Percentiles rank a stretch among this genome's conserved stretches.
phyloP scores from a whole-genome alignment of 305 asterid species.

The Rubia peregrina region DNA sequence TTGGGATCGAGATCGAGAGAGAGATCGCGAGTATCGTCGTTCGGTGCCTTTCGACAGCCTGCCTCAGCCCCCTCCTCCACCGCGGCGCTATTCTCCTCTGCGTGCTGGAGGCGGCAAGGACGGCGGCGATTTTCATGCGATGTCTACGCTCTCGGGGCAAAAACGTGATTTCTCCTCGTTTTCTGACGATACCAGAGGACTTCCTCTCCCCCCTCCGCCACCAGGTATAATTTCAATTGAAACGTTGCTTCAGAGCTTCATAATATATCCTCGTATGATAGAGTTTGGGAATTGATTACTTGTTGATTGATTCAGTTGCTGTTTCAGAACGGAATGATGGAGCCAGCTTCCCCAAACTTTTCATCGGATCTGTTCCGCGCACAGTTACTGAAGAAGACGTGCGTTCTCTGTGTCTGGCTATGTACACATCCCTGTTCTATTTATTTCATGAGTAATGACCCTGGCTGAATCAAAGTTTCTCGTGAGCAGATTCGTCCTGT shows the following conservation, averaged over 20 bases:
- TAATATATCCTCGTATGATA: too few relatives aligned
- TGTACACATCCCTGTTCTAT: neutral
- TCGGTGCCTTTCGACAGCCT: conserved; percentile 7
- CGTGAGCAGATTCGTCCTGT: conserved; percentile 69
- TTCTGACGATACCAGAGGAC: conserved; percentile 42
- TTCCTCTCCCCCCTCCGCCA: neutral
- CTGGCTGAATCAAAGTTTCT: neutral
- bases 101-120: conserved; percentile 21
- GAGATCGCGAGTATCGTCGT: conserved; percentile 38
- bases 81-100: neutral
- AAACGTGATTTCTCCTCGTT: conserved; percentile 54
- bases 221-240: conserved; percentile 1
- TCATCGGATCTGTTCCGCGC: conserved; percentile 95
- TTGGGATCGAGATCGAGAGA: neutral
- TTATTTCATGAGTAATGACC: conserved; percentile 14
- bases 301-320: conserved; percentile 4
- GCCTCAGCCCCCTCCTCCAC: conserved; percentile 30
- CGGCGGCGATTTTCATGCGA: conserved; percentile 37
- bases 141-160: conserved; percentile 58
- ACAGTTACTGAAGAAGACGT: conserved; percentile 82
- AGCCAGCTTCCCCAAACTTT: conserved; percentile 68
- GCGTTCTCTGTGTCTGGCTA: conserved; percentile 24
- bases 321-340: conserved; percentile 56
- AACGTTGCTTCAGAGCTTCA: neutral
- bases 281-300: neutral